Conservation (phyloP, 257 asterid genomes). For the Scutellaria galericulata region DNA sequence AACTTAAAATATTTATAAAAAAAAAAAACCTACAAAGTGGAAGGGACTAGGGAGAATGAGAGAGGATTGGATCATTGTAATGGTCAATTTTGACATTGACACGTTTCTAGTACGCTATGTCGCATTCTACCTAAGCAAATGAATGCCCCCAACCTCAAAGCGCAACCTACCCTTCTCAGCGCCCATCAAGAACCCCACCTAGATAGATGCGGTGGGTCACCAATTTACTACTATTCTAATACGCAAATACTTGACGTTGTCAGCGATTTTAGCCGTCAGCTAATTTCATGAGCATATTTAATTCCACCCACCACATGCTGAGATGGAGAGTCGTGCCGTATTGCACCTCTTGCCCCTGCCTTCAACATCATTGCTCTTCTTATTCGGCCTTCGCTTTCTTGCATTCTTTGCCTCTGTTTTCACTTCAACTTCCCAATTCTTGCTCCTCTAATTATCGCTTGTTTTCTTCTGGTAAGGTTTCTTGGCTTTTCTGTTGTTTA, state of each 20-base stretch:
- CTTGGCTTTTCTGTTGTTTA: not conserved
- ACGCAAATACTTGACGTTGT: not conserved
- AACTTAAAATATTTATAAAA: too few species aligned
- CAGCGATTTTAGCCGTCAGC: slow-evolving; percentile 42
- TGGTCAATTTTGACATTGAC: too few species aligned
- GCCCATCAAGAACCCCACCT: too few species aligned
- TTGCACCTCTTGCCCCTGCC: slow-evolving; percentile 26
- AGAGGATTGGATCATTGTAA: too few species aligned
- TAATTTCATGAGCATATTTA: slow-evolving; percentile 59
- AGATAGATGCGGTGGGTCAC: slow-evolving; percentile 31
- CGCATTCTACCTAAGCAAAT: too few species aligned
- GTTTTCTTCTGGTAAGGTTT: slow-evolving; percentile 54
- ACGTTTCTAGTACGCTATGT: too few species aligned
- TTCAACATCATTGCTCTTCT: slow-evolving; percentile 21
- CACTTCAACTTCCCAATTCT: slow-evolving; percentile 29
- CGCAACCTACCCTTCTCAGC: too few species aligned
- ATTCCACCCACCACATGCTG: slow-evolving; percentile 43
- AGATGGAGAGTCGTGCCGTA: slow-evolving; percentile 29
- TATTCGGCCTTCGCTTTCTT: slow-evolving; percentile 24
- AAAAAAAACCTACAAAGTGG: too few species aligned
- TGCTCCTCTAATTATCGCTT: slow-evolving; percentile 42
- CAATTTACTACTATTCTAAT: slow-evolving; percentile 24
- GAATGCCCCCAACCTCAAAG: too few species aligned
- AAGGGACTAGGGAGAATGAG: too few species aligned
- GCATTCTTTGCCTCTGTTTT: slow-evolving; percentile 32